These are phyloP conservation scores for Pyronema domesticum DNA, from an alignment of 495 filamentous ascomycete genomes.

Conservation along the genomic window DNA sequence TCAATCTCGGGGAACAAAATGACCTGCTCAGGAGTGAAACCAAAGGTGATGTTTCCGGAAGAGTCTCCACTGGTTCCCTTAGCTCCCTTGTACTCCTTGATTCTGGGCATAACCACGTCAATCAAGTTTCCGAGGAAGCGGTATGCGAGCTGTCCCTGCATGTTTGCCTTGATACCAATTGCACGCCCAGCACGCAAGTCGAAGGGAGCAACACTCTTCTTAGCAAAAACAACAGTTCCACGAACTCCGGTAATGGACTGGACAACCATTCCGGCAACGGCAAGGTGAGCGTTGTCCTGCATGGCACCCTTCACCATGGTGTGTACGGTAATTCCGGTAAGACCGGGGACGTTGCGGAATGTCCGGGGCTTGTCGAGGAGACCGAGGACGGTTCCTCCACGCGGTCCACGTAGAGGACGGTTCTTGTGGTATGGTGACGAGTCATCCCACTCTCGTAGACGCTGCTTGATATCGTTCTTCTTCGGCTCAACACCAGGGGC, in stretches of 20 bases:
- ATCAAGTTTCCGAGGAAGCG: conserved; percentile 73
- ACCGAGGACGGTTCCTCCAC: conserved; percentile 49
- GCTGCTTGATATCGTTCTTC: conserved; percentile 32
- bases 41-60: conserved; percentile 71
- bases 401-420: conserved; percentile 62
- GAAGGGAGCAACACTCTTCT: conserved; percentile 47
- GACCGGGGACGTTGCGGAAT: conserved; percentile 69
- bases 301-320: conserved; percentile 46
- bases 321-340: conserved; percentile 66
- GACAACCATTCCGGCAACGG: conserved; percentile 64
- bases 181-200: conserved; percentile 38
- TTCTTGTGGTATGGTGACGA: conserved; percentile 86
- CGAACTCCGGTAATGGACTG: conserved; percentile 74
- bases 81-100: conserved; percentile 86
- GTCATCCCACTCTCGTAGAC: conserved; percentile 74
- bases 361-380: conserved; percentile 60
- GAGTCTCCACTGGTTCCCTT: conserved; percentile 60
- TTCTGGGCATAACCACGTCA: conserved; percentile 74
- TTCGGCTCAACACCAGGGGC: conserved; percentile 53
- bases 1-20: conserved; percentile 83
- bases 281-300: conserved; percentile 47
- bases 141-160: conserved; percentile 64
- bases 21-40: conserved; percentile 51
- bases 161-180: conserved; percentile 47
- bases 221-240: conserved; percentile 48